Conservation (phyloP, 306 rosid genomes). For the Prunus persica region DNA sequence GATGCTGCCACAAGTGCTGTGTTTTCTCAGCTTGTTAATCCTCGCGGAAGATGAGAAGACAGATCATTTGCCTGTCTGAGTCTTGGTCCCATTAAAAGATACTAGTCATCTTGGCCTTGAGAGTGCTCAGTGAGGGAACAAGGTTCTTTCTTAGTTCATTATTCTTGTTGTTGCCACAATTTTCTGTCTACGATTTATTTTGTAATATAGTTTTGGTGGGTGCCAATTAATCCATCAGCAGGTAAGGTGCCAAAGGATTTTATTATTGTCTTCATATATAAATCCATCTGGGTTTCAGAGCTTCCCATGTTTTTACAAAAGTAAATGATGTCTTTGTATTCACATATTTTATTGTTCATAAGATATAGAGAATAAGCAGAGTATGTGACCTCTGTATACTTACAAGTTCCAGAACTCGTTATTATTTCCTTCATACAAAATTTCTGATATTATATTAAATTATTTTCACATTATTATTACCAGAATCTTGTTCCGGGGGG, state of each 20-base stretch:
- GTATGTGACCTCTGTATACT: conserved; percentile 5
- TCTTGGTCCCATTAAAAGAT: conserved; percentile 27
- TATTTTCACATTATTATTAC: neutral
- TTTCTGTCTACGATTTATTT: conserved; percentile 29
- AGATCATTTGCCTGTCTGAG: conserved; percentile 16
- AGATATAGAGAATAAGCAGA: conserved; percentile 25
- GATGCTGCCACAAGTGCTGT: conserved; percentile 89
- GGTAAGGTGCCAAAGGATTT: conserved; percentile 23
- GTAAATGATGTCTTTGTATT: conserved; percentile 31
- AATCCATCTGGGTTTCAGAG: conserved; percentile 23
- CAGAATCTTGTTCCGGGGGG: neutral
- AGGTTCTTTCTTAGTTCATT: conserved; percentile 31
- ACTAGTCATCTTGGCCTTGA: conserved; percentile 31
- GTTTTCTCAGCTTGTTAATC: conserved; percentile 92
- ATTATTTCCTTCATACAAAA: neutral
- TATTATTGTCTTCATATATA: conserved; percentile 31
- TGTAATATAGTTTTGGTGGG: conserved; percentile 39
- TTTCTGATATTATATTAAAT: neutral
- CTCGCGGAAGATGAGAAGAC: conserved; percentile 76
- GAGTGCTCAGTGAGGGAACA: conserved; percentile 26
- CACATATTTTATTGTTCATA: conserved; percentile 13
- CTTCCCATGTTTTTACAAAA: conserved; percentile 21
- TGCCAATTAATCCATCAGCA: conserved; percentile 29
- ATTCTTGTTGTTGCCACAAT: conserved; percentile 22
- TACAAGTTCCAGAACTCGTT: neutral